A percentile compares a stretch with the other conserved stretches of the same genome.
phyloP scores from a whole-genome alignment of 495 filamentous ascomycete species.

The Penicillium coprophilum region DNA sequence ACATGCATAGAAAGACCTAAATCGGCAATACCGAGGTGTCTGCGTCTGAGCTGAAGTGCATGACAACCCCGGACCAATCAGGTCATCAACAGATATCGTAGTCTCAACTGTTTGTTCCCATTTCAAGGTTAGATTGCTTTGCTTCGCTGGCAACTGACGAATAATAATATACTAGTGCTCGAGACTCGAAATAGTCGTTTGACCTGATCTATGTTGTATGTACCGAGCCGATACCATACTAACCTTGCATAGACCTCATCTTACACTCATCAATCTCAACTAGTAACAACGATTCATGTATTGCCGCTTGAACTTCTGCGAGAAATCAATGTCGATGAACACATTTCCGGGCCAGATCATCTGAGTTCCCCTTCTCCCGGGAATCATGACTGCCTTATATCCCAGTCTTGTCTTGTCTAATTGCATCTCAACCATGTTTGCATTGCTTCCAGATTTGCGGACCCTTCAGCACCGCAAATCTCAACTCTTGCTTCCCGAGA shows the following conservation, averaged over 20 bases:
- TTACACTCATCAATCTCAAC: not conserved
- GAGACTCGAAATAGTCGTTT: not conserved
- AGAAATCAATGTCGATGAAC: not conserved
- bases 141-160: not conserved
- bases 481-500: too few relatives aligned
- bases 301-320: not conserved
- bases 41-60: not conserved
- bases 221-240: not conserved
- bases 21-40: slow-evolving; percentile 1
- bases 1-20: slow-evolving; percentile 1
- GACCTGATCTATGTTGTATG: not conserved
- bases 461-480: too few relatives aligned
- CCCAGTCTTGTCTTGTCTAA: not conserved
- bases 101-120: not conserved
- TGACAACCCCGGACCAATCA: slow-evolving; percentile 6
- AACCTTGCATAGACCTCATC: not conserved
- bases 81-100: not conserved
- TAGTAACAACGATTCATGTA: not conserved
- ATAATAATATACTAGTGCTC: not conserved
- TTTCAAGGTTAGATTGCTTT: not conserved
- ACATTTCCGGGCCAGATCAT: not conserved
- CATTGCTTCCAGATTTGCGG: too few relatives aligned
- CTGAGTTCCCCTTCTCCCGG: not conserved
- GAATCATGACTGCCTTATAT: not conserved
- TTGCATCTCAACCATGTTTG: too few relatives aligned